Conservation (phyloP, 331 rosid genomes). For the Phaseolus coccineus region DNA sequence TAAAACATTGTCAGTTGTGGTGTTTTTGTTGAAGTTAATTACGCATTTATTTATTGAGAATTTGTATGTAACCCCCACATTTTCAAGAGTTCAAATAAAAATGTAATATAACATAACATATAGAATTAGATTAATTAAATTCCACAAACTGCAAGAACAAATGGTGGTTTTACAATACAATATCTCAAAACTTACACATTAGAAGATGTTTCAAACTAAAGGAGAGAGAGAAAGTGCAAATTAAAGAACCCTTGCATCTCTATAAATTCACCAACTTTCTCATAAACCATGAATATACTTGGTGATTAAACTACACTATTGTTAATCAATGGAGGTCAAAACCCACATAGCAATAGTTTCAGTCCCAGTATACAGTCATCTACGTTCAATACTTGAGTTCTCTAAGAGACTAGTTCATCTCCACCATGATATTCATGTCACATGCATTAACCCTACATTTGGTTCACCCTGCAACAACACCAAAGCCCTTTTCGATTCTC, state of each 20-base stretch:
- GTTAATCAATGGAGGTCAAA: slow-evolving; percentile 29
- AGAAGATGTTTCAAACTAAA: background rate
- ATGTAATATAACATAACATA: background rate
- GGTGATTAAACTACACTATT: background rate
- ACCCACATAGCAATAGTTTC: slow-evolving; percentile 49
- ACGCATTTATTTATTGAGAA: too few species aligned
- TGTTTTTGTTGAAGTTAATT: too few species aligned
- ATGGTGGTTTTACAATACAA: background rate
- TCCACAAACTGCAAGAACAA: background rate
- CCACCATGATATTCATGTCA: slow-evolving; percentile 41
- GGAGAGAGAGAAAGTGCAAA: background rate
- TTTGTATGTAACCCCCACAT: background rate
- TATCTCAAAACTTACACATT: background rate
- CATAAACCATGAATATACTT: background rate
- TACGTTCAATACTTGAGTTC: slow-evolving; percentile 53
- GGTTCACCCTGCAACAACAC: slow-evolving; percentile 50
- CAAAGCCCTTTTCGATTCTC: slow-evolving; percentile 43
- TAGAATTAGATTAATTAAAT: background rate
- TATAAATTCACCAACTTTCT: slow-evolving; percentile 10
- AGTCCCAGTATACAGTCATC: slow-evolving; percentile 53
- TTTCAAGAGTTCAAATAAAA: background rate
- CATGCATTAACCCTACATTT: slow-evolving; percentile 50
- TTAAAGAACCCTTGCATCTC: background rate
- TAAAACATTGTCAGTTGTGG: too few species aligned
- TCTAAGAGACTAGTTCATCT: slow-evolving; percentile 41